Evolutionary conservation across 768 basidiomycete species (phyloP).

Genomic region (Mycena rosella): DNA sequence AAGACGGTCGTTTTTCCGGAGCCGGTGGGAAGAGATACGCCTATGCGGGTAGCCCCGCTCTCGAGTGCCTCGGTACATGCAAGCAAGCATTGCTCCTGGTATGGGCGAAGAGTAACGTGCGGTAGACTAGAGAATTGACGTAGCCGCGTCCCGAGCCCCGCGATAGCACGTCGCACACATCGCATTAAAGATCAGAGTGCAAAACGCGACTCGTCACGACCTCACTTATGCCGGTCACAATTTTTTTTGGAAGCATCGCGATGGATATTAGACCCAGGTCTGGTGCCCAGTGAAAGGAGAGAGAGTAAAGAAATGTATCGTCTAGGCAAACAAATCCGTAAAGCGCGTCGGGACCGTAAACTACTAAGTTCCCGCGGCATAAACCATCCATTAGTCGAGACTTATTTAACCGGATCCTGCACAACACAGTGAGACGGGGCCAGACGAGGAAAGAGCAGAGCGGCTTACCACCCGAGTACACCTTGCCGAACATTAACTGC

Average conservation of each 20-base stretch:
- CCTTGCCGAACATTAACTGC: conserved; percentile 90
- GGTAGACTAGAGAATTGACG: conserved; percentile 39
- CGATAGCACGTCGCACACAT: conserved; percentile 3
- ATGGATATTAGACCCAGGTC: neutral
- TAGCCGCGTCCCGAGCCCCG: neutral
- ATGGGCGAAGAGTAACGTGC: conserved; percentile 76
- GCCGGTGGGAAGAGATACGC: conserved; percentile 88
- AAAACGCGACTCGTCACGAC: neutral
- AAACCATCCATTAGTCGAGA: conserved; percentile 25
- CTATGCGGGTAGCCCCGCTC: conserved; percentile 79
- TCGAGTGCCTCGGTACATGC: conserved; percentile 81
- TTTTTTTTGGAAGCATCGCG: neutral
- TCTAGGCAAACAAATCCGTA: conserved; percentile 28
- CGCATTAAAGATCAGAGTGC: conserved; percentile 3
- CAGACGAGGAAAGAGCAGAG: neutral
- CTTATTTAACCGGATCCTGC: conserved; percentile 61
- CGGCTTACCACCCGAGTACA: conserved; percentile 93
- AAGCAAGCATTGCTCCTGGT: conserved; percentile 85
- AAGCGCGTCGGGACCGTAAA: conserved; percentile 6
- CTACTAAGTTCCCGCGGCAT: conserved; percentile 15
- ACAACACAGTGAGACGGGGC: conserved; percentile 7
- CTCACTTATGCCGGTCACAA: neutral
- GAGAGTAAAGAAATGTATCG: conserved; percentile 27
- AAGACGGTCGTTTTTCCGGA: conserved; percentile 95
- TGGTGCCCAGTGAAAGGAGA: neutral